These are phyloP conservation scores for Bidens hawaiensis DNA, from an alignment of 140 eudicot species.

Conservation along the genomic window DNA sequence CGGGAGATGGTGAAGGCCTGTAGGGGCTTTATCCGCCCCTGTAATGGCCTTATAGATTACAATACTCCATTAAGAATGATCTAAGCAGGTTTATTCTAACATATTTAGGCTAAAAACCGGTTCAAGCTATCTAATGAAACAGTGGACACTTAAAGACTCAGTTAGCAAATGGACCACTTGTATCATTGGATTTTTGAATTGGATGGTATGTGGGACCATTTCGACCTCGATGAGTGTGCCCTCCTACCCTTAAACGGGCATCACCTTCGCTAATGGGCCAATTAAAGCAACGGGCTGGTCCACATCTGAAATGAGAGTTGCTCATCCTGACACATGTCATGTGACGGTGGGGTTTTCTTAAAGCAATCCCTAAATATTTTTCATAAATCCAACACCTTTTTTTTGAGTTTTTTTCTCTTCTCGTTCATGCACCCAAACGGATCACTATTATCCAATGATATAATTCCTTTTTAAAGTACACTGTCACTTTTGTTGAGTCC, in stretches of 20 bases:
- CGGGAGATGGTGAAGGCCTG: no score
- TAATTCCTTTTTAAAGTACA: conserved; percentile 3
- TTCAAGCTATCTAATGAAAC: background rate
- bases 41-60: no score
- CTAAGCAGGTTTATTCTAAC: no score
- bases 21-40: no score
- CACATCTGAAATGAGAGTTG: conserved; percentile 36
- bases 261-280: conserved; percentile 18
- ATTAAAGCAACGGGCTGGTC: conserved; percentile 28
- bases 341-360: conserved; percentile 59
- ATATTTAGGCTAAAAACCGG: no score
- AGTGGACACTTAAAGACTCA: no score
- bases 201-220: conserved; percentile 16
- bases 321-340: conserved; percentile 64
- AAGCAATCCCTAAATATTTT: conserved; percentile 27
- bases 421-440: conserved; percentile 12
- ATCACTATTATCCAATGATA: background rate
- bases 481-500: background rate
- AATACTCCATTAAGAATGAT: no score
- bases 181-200: background rate
- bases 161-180: conserved; percentile 25
- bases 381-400: background rate
- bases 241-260: background rate
- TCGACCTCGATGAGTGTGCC: conserved; percentile 30
- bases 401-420: background rate